Evolutionary conservation across 2,329 filamentous ascomycete genomes (phyloP), one percentile per base, ranked within the genome.

Genomic region (Pseudocercospora ulei): DNA sequence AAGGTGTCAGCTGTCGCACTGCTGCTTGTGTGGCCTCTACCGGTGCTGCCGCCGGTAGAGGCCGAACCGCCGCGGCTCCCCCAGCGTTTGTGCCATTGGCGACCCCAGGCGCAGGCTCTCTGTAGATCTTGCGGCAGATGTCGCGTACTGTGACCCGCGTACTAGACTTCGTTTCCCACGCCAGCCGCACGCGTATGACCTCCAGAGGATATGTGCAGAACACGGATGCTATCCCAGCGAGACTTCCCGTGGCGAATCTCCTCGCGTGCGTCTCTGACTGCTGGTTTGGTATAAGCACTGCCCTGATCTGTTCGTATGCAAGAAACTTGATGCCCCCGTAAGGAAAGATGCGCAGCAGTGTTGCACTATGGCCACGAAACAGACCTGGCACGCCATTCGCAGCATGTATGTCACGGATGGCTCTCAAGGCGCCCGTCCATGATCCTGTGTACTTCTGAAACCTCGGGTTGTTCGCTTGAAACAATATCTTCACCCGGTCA

Each of bases 261-360:
- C 90, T 76, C 17, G 81, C 61, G 1, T 81, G 73, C 0, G 88
- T 96, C 60, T 98, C 90, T 41, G 92, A 72, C 4, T 78, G 67
- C 35, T 70, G 75, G 23, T 65, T 68, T 1, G 73, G 74, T 45
- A 98, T 96, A 19, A 96, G 57, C 8, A 78, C 56, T 7, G 80
- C 76, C 43, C 90, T 82, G 49, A 95, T 84, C 63, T 98, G 90
- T 62, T 98, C 90, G 66, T 98, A 98, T 29, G 88, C 87, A 26
- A 98, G 74, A 57, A 98, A 98, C 58, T 98, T 98, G 64, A 96
- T 94, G 29, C 83, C 88, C 9, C 88, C 90, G 61, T 98, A 98
- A 4, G 90, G 90, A 55, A 96, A 98, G 47, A 98, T 93, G 48
- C 90, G 80, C 36, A 96, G 71, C 2, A 98, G 69, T 0, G 90